Percentiles rank a stretch among this genome's conserved stretches.
phyloP scores from a whole-genome alignment of 306 rosid genomes.

The Medicago ruthenica region DNA sequence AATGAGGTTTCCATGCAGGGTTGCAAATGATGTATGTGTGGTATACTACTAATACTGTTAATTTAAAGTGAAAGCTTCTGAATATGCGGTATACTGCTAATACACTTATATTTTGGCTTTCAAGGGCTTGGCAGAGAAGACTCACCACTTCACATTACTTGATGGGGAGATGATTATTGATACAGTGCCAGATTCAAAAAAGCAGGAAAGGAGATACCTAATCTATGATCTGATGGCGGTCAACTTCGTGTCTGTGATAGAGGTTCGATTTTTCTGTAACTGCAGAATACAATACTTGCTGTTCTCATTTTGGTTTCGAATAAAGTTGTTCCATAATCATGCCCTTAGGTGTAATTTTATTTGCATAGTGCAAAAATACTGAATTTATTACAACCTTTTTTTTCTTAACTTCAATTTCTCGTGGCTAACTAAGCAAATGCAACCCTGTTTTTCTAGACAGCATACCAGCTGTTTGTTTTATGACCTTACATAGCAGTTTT shows the following conservation, averaged over 20 bases:
- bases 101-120: slow-evolving; percentile 42
- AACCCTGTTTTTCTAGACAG: slow-evolving; percentile 1
- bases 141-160: slow-evolving; percentile 84
- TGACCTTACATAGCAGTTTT: neutral
- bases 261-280: slow-evolving; percentile 57
- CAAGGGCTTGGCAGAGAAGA: slow-evolving; percentile 71
- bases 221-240: slow-evolving; percentile 91
- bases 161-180: slow-evolving; percentile 99
- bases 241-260: slow-evolving; percentile 66
- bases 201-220: slow-evolving; percentile 95
- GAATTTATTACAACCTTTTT: neutral
- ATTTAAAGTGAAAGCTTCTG: slow-evolving; percentile 13
- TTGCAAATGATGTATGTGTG: slow-evolving; percentile 67
- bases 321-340: slow-evolving; percentile 3
- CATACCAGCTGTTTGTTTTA: slow-evolving; percentile 6
- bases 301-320: slow-evolving; percentile 25
- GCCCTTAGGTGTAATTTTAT: neutral
- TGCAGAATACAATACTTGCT: slow-evolving; percentile 14
- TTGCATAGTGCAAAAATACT: slow-evolving; percentile 33
- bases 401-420: slow-evolving; percentile 9
- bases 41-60: slow-evolving; percentile 13
- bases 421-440: slow-evolving; percentile 13
- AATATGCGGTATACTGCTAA: slow-evolving; percentile 42
- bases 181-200: slow-evolving; percentile 79
- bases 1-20: slow-evolving; percentile 95